These are phyloP conservation scores for Nitzschia sp. DNA, from an alignment of 108 stramenopile genomes.

Conservation along the genomic window DNA sequence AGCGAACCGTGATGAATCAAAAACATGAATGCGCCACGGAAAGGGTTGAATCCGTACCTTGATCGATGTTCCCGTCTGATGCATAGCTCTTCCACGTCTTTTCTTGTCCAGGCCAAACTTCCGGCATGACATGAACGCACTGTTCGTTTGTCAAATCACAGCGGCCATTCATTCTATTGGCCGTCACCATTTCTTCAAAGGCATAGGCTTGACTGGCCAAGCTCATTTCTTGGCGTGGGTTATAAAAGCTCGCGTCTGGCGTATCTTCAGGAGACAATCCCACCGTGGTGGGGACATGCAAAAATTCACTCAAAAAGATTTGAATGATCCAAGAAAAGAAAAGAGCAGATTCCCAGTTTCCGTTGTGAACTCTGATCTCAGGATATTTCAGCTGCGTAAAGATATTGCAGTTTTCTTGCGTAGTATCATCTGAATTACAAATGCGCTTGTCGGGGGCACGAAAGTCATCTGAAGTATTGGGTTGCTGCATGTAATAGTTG, in stretches of 20 bases:
- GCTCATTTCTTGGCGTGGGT: slow-evolving; percentile 8
- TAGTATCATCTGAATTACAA: slow-evolving; percentile 28
- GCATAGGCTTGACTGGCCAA: slow-evolving; percentile 22
- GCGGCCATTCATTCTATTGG: slow-evolving; percentile 8
- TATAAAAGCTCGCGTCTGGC: slow-evolving; percentile 33
- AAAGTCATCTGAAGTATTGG: neutral
- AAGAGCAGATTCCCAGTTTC: slow-evolving; percentile 44
- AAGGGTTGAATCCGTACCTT: no score
- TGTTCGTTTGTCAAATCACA: slow-evolving; percentile 19
- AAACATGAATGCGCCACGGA: neutral
- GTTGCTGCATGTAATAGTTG: neutral
- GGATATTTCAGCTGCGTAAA: slow-evolving; percentile 24
- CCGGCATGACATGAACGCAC: slow-evolving; percentile 30
- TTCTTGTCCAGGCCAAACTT: slow-evolving; percentile 37
- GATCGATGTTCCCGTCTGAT: slow-evolving; percentile 19
- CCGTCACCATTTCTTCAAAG: slow-evolving; percentile 20
- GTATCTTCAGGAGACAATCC: slow-evolving; percentile 21
- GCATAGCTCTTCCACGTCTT: neutral
- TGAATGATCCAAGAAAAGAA: slow-evolving; percentile 44
- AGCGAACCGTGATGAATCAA: neutral
- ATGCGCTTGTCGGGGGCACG: slow-evolving; percentile 3
- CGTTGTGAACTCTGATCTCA: slow-evolving; percentile 35
- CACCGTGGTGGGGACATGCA: slow-evolving; percentile 39
- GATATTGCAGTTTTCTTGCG: neutral
- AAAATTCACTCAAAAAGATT: slow-evolving; percentile 42